Conservation (phyloP, 768 basidiomycete species). For the Coprinopsis strossmayeri region DNA sequence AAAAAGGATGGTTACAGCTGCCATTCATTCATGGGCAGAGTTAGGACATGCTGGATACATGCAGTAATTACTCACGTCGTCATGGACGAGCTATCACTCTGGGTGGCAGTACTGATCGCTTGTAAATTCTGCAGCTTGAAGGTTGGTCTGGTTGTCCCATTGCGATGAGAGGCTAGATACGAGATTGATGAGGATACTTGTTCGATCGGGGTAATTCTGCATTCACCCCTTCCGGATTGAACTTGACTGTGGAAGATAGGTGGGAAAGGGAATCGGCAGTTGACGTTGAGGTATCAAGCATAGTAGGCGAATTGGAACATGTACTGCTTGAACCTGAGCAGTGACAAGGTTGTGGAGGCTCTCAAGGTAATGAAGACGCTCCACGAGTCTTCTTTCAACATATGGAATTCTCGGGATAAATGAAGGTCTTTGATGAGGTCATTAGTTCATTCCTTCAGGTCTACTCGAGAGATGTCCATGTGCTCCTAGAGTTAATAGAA, state of each 20-base stretch:
- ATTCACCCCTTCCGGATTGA: constrained; percentile 12
- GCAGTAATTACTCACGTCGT: constrained; percentile 16
- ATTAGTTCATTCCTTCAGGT: not conserved
- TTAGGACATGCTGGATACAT: not conserved
- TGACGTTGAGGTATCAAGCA: not conserved
- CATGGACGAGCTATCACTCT: constrained; percentile 21
- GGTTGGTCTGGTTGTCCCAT: constrained; percentile 16
- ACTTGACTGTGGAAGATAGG: constrained; percentile 10
- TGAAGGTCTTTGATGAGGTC: constrained; percentile 10
- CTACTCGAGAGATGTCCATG: no score
- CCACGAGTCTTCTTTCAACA: constrained; percentile 7
- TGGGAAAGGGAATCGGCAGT: constrained; percentile 9
- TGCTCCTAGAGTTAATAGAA: constrained; percentile 2
- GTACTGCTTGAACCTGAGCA: not conserved
- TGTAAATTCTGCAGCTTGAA: constrained; percentile 15
- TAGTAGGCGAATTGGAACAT: no score
- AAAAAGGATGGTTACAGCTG: constrained; percentile 22
- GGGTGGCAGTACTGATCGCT: constrained; percentile 16
- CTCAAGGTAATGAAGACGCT: constrained; percentile 8
- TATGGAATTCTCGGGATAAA: constrained; percentile 10
- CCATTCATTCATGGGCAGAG: constrained; percentile 12
- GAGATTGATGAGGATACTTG: constrained; percentile 16
- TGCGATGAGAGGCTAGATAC: constrained; percentile 17
- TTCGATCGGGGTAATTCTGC: constrained; percentile 16
- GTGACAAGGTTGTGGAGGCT: not conserved